These are phyloP conservation scores for Crepidotus sp. DNA, from an alignment of 1,284 basidiomycete species.

Conservation along the genomic window DNA sequence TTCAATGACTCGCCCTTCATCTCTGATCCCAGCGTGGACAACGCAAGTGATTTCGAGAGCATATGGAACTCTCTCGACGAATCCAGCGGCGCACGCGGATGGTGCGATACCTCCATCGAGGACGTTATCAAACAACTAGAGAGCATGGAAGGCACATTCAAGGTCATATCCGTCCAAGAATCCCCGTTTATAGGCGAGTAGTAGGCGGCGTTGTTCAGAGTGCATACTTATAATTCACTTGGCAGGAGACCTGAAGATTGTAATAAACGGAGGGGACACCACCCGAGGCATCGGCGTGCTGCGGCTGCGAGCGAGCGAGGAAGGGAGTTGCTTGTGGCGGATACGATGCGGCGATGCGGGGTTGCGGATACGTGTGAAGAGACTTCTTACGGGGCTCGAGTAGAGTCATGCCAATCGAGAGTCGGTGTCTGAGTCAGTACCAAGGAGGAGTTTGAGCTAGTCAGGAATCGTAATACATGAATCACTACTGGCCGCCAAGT, in stretches of 20 bases:
- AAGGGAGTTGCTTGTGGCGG: conserved; percentile 67
- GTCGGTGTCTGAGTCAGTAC: conserved; percentile 5
- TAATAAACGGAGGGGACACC: conserved; percentile 27
- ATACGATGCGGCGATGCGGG: conserved; percentile 43
- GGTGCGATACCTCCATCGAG: conserved; percentile 52
- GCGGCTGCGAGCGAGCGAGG: conserved; percentile 54
- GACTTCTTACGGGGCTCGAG: conserved; percentile 8
- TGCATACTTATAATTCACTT: conserved; percentile 14
- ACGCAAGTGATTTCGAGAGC: conserved; percentile 39
- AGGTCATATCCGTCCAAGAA: conserved; percentile 43
- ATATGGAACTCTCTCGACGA: conserved; percentile 46
- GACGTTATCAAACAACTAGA: conserved; percentile 44
- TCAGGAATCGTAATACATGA: background rate
- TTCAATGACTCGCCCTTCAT: conserved; percentile 58
- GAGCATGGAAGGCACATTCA: conserved; percentile 35
- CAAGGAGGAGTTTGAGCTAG: conserved; percentile 10
- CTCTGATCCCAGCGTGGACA: conserved; percentile 30
- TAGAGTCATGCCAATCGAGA: conserved; percentile 1
- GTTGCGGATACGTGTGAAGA: conserved; percentile 31
- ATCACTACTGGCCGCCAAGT: too few relatives aligned
- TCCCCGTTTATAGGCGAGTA: conserved; percentile 50
- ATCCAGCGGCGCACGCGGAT: conserved; percentile 46
- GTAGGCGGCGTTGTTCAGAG: conserved; percentile 4
- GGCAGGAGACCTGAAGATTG: conserved; percentile 56
- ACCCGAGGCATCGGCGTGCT: conserved; percentile 29